These are phyloP conservation scores for Rhipidocladum racemiflorum DNA, from an alignment of 176 grass and related monocot genomes.

Conservation along the genomic window DNA sequence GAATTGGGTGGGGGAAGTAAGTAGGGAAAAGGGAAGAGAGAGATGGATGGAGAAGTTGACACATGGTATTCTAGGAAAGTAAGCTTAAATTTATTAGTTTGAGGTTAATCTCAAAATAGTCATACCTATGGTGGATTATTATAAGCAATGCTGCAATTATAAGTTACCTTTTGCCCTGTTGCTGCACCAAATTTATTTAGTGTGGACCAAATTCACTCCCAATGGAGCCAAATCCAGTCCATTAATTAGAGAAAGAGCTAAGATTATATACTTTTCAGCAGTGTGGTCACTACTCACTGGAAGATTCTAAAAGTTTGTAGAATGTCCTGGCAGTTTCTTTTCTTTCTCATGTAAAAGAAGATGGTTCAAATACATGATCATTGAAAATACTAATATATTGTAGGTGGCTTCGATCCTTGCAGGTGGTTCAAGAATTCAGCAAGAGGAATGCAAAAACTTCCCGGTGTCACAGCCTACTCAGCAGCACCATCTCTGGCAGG, in stretches of 20 bases:
- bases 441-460: slow-evolving; percentile 31
- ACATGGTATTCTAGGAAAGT: too few species aligned
- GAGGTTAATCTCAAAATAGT: too few species aligned
- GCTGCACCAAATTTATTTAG: slow-evolving; percentile 13
- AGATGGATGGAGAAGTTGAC: too few species aligned
- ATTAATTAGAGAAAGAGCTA: slow-evolving; percentile 8
- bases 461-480: background rate
- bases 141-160: slow-evolving; percentile 33
- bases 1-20: too few species aligned
- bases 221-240: slow-evolving; percentile 15
- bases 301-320: slow-evolving; percentile 1
- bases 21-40: too few species aligned
- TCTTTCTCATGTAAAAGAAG: background rate
- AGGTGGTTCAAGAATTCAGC: slow-evolving; percentile 83
- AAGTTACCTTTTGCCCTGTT: background rate
- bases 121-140: too few species aligned
- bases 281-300: background rate
- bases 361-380: background rate
- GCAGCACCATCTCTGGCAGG: slow-evolving; percentile 24
- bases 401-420: slow-evolving; percentile 10
- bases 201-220: background rate
- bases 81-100: too few species aligned
- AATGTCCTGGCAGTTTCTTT: background rate
- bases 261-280: background rate
- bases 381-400: background rate